Percentiles rank a stretch among this genome's conserved stretches.
These are phyloP conservation scores for Chrysanthemum seticuspe DNA, from an alignment of 129 eudicot genomes.

Conservation along the genomic window DNA sequence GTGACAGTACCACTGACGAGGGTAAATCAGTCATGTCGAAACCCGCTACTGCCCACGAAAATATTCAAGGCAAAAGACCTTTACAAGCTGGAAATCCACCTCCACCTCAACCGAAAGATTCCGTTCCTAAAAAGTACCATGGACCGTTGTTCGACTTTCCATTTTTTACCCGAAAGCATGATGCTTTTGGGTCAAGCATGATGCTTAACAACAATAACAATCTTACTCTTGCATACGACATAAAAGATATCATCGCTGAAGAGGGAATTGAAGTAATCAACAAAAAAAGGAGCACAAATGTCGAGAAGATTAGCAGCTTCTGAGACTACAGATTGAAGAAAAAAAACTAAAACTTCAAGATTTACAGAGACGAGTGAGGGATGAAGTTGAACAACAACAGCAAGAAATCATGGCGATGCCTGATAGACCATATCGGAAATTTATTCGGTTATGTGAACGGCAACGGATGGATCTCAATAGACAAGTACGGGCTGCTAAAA, in stretches of 20 bases:
- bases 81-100: conserved; percentile 32
- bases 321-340: conserved; percentile 86
- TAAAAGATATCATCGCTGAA: conserved; percentile 67
- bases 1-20: conserved; percentile 52
- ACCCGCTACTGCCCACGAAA: conserved; percentile 31
- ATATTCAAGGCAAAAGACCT: conserved; percentile 51
- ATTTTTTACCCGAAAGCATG: conserved; percentile 89
- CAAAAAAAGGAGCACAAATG: conserved; percentile 58
- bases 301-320: conserved; percentile 63
- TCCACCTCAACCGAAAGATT: conserved; percentile 60
- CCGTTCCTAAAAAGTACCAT: conserved; percentile 75
- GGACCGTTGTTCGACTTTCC: conserved; percentile 97
- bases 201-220: conserved; percentile 73
- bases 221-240: conserved; percentile 75
- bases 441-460: conserved; percentile 84
- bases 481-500: conserved; percentile 81
- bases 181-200: conserved; percentile 75
- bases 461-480: conserved; percentile 86
- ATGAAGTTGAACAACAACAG: conserved; percentile 87
- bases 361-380: conserved; percentile 80
- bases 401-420: conserved; percentile 98
- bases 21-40: conserved; percentile 75
- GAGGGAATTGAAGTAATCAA: conserved; percentile 67
- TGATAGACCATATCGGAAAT: conserved; percentile 89
- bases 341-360: conserved; percentile 71